These are phyloP conservation scores for Monosporascus sp. DNA, from an alignment of 2,329 filamentous ascomycete genomes.

Conservation along the genomic window DNA sequence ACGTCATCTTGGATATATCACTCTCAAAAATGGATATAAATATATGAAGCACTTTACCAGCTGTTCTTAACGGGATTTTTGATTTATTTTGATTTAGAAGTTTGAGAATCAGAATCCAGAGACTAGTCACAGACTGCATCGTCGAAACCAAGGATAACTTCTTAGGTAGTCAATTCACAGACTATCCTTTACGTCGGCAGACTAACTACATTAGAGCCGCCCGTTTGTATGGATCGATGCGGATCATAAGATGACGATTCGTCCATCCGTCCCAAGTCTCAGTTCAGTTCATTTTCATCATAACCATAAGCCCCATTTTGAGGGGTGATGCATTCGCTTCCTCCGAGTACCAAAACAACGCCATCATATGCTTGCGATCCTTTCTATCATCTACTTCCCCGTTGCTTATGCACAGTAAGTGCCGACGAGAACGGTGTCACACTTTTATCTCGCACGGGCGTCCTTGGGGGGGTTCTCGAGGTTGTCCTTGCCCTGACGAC, in stretches of 20 bases:
- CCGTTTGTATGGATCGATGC: neutral
- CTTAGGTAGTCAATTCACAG: neutral
- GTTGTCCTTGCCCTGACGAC: constrained; percentile 58
- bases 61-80: too few species aligned
- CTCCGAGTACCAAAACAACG: neutral
- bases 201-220: neutral
- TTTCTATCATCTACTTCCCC: neutral
- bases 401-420: neutral
- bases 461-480: constrained; percentile 54
- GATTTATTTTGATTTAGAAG: too few species aligned
- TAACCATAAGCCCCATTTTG: neutral
- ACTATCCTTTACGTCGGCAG: neutral
- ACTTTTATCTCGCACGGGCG: constrained; percentile 41
- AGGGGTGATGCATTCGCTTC: neutral
- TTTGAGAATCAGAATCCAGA: too few species aligned
- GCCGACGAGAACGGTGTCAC: neutral
- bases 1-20: too few species aligned
- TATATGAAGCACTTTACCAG: too few species aligned
- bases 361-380: neutral
- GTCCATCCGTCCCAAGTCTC: neutral
- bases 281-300: neutral
- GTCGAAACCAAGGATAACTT: neutral
- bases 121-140: too few species aligned
- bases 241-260: neutral
- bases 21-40: too few species aligned